Evolutionary conservation across 1,139 yeast species (phyloP), one percentile per base, ranked within the genome.

Genomic region (Tardiomyces depauwii): DNA sequence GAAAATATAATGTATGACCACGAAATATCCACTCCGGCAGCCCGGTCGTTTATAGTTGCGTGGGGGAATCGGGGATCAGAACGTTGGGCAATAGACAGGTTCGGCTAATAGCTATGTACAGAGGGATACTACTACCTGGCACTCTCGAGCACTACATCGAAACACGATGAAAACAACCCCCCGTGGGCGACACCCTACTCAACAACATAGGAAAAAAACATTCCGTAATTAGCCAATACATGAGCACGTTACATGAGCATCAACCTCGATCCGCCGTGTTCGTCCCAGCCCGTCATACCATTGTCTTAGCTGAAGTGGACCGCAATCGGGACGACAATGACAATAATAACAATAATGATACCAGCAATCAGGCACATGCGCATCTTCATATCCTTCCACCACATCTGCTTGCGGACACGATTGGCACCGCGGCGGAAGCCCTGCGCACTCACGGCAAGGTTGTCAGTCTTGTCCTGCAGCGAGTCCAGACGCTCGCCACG

Each of bases 351-450:
- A 59, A 91, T 82, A 52, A 93, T 76, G 36, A 93, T 76, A 33
- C 85, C 94, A 41, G 85, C 74, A 51, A 87, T 83, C 51, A 91
- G 73, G 66, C 98, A 91, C 73, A 89, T 72, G 66, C 95, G 82
- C 94, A 91, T 85, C 72, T 91, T 91, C 78, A 93, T 77, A 65
- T 91, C 96, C 68, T 93, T 91, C 87, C 95, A 85, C 98, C 98
- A 91, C 97, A 91, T 91, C 64, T 88, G 95, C 67, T 89, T 93
- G 71, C 99, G 84, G 44, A 91, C 97, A 59, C 95, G 80, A 69
- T 89, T 91, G 49, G 98, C 98, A 40, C 96, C 95, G 64, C 95
- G 78, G 65, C 95, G 86, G 73, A 93, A 93, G 32, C 96, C 94
- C 59, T 87, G 94, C 7, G 99, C 98, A 45, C 89, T 78, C 45